These are phyloP conservation scores for Fusarium phyllophilum DNA, from an alignment of 2,329 filamentous ascomycete genomes.

Conservation along the genomic window DNA sequence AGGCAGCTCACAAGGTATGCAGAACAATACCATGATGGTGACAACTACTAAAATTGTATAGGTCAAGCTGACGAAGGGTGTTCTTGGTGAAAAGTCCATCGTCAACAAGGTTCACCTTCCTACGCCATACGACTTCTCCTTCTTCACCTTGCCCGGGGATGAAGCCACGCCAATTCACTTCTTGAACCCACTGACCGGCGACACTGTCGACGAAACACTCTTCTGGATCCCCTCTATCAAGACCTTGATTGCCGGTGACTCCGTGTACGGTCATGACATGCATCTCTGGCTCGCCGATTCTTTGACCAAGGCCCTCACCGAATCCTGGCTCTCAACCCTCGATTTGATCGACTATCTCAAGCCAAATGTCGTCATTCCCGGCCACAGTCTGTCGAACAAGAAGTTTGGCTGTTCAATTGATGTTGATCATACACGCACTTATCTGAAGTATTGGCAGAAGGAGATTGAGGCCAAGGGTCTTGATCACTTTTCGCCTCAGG, in stretches of 20 bases:
- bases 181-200: background rate
- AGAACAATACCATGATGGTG: fast-evolving
- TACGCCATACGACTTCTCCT: background rate
- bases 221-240: background rate
- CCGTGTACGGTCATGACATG: background rate
- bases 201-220: background rate
- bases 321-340: background rate
- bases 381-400: background rate
- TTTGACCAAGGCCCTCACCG: background rate
- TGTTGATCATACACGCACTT: background rate
- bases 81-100: background rate
- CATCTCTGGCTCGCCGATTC: background rate
- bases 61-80: background rate
- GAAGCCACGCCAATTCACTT: background rate
- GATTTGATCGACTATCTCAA: background rate
- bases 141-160: background rate
- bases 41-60: fast-evolving
- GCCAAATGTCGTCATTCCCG: background rate
- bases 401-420: background rate
- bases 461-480: background rate
- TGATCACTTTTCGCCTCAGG: background rate
- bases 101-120: background rate
- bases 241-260: background rate
- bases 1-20: background rate
- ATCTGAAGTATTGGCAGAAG: background rate